phyloP scores from a whole-genome alignment of 805 yeast genomes.

The Sugiyamaella chiloensis region DNA sequence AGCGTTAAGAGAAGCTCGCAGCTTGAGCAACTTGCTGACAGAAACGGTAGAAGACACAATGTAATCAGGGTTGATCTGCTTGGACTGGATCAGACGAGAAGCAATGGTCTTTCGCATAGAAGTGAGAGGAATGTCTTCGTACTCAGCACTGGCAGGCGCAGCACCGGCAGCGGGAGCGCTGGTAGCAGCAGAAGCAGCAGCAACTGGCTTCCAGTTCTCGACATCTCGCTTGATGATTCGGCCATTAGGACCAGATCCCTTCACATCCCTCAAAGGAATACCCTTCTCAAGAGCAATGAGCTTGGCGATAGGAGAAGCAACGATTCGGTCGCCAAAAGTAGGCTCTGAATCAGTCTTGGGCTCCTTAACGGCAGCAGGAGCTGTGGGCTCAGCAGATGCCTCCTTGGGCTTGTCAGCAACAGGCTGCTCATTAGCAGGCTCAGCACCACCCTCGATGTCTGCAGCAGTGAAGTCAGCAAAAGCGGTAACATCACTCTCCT shows the following conservation, averaged over 20 bases:
- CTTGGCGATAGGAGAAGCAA: constrained; percentile 96
- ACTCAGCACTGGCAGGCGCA: constrained; percentile 55
- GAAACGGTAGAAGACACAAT: constrained; percentile 84
- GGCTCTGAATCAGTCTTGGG: constrained; percentile 51
- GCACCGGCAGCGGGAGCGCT: constrained; percentile 41
- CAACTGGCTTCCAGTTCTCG: constrained; percentile 56
- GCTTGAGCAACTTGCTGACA: constrained; percentile 85
- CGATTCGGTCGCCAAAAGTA: constrained; percentile 53
- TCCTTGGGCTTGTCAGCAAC: constrained; percentile 31
- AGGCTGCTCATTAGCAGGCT: constrained; percentile 37
- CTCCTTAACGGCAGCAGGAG: constrained; percentile 90
- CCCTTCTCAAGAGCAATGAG: constrained; percentile 90
- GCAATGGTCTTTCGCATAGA: constrained; percentile 95
- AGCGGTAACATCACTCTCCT: constrained; percentile 77
- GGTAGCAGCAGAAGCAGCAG: constrained; percentile 37
- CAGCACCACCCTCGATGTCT: constrained; percentile 59
- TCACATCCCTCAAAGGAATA: constrained; percentile 73
- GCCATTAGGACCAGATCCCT: constrained; percentile 94
- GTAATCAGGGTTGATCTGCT: constrained; percentile 85
- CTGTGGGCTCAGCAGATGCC: constrained; percentile 37
- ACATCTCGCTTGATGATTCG: constrained; percentile 91
- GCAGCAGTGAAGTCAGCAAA: constrained; percentile 80
- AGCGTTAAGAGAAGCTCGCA: constrained; percentile 85
- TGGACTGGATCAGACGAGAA: constrained; percentile 79
- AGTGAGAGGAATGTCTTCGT: constrained; percentile 80